Evolutionary conservation across 352 stramenopile species (phyloP), one percentile per base, ranked within the genome.

Genomic region (Phytophthora crassamura): DNA sequence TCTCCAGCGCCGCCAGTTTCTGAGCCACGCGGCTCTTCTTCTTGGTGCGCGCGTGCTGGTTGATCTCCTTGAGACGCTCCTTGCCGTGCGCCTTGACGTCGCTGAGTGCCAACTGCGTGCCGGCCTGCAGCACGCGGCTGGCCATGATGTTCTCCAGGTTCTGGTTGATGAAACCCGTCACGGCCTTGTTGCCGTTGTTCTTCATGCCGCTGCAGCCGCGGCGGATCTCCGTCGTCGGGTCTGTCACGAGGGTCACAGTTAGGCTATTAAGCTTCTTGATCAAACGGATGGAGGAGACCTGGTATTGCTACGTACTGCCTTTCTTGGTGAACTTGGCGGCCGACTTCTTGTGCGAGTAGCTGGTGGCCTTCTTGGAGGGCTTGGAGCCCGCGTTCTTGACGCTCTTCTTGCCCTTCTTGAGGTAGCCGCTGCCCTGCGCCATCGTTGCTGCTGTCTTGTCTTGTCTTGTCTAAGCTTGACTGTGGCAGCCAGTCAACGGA

Each of bases 71-170:
- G 43, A 95, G 78, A 5, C 87, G 82, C 54, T 95, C 85, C 57
- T 94, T 95, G 46, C 85, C 87, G 25, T 80, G 67, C 10, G 74
- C 67, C 64, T 89, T 88, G 61, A 95, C 72, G 64, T 95, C 87
- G 5, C 28, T 51, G 34, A 94, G 64, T 33, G 77, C 55, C 54
- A 95, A 63, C 59, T 78, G 67, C 48, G 82, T 81, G 39, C 87
- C 87, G 1, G 78, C 60, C 59, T 94, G 87, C 53, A 94, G 62
- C 69, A 95, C 87, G 53, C 87, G 87, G 39, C 77, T 90, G 35
- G 87, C 87, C 85, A 95, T 94, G 46, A 93, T 86, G 59, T 95
- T 86, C 59, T 95, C 87, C 47, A 95, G 85, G 73, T 95, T 95
- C 70, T 86, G 80, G 74, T 95, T 92, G 65, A 95, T 95, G 48